A percentile compares a stretch with the other conserved stretches of the same genome.
Evolutionary conservation across 805 yeast species (phyloP).

Genomic region (Candida chilensis): DNA sequence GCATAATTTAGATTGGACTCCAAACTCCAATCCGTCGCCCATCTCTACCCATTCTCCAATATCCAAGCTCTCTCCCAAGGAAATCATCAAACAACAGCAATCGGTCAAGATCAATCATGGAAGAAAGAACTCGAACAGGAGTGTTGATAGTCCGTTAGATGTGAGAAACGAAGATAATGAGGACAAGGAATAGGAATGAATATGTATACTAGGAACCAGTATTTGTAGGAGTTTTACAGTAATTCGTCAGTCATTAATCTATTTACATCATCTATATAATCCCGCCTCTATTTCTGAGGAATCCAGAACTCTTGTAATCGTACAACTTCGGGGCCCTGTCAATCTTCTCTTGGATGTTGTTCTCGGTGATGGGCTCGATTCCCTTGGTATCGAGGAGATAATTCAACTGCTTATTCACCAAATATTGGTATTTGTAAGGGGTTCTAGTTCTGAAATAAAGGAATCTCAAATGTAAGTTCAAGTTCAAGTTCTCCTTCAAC

Average conservation of each 20-base stretch:
- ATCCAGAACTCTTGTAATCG: conserved; percentile 5
- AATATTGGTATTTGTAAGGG: conserved; percentile 1
- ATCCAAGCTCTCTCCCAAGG: conserved; percentile 16
- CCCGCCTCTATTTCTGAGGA: conserved; percentile 11
- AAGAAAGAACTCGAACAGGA: not conserved
- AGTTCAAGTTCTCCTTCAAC: conserved; percentile 27
- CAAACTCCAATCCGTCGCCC: conserved; percentile 8
- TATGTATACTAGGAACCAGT: not conserved
- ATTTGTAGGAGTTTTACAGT: not conserved
- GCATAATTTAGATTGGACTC: no score
- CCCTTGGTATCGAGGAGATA: conserved; percentile 6
- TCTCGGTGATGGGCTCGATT: no score
- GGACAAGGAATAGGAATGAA: not conserved
- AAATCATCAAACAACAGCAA: conserved; percentile 12
- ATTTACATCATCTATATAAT: conserved; percentile 13
- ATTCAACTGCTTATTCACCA: conserved; percentile 8
- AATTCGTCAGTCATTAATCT: conserved; percentile 5
- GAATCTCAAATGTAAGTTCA: conserved; percentile 18
- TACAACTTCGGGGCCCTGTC: conserved; percentile 2
- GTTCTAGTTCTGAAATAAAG: conserved; percentile 4
- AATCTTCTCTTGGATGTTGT: conserved; percentile 3
- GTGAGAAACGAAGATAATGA: not conserved
- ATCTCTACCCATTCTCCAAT: conserved; percentile 2
- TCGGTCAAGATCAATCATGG: conserved; percentile 1
- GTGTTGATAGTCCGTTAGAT: no score